Evolutionary conservation across 1,284 basidiomycete genomes (phyloP).

Genomic region (Leccinum proximum): DNA sequence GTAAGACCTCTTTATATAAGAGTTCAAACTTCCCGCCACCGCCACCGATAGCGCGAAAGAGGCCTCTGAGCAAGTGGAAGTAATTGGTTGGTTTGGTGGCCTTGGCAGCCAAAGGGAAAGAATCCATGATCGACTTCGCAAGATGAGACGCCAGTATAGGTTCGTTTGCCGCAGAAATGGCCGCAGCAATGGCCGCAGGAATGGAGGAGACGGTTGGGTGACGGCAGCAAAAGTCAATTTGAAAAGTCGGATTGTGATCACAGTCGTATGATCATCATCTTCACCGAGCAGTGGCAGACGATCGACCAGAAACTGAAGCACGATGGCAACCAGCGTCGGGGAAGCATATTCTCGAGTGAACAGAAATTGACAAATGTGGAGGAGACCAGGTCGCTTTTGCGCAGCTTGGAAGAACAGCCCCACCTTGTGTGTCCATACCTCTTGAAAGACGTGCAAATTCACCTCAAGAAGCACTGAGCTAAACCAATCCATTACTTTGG

Average conservation of each 20-base stretch:
- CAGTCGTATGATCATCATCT: constrained; percentile 78
- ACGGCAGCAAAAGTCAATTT: constrained; percentile 97
- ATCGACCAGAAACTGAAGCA: constrained; percentile 86
- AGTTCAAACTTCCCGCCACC: constrained; percentile 94
- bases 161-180: constrained; percentile 77
- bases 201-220: constrained; percentile 41
- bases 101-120: constrained; percentile 92
- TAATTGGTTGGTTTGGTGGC: constrained; percentile 92
- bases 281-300: constrained; percentile 86
- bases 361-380: constrained; percentile 88
- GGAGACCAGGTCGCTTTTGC: constrained; percentile 75
- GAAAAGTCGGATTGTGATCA: constrained; percentile 88
- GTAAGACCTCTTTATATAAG: constrained; percentile 93
- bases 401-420: constrained; percentile 84
- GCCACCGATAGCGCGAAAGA: constrained; percentile 97
- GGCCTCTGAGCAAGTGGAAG: constrained; percentile 89
- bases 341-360: constrained; percentile 83
- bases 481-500: constrained; percentile 88
- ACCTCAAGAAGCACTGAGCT: constrained; percentile 77
- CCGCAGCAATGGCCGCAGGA: background rate
- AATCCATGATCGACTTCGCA: constrained; percentile 95
- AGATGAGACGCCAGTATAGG: constrained; percentile 91
- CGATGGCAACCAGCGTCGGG: constrained; percentile 89
- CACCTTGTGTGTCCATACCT: constrained; percentile 92
- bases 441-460: constrained; percentile 90